Base-by-base conservation (phyloP, 768 basidiomycete genomes). In the Lactarius psammicola region DNA sequence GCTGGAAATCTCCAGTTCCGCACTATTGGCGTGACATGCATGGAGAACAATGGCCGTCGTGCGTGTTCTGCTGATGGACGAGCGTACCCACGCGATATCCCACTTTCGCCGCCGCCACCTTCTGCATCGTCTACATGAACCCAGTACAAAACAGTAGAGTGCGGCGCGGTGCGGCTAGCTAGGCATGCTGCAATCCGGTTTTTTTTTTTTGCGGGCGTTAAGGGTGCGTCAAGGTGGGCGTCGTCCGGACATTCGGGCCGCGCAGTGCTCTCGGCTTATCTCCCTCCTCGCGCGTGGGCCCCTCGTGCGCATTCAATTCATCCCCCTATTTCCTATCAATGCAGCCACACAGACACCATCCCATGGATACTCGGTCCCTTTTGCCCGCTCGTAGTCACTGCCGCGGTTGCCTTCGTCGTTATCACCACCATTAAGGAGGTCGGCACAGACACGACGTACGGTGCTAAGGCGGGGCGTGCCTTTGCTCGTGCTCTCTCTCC, bases 81-180 rank as follows among this genome's bases (percentile, higher is more conserved):
- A 17, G 72, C 79, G 10, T n/a, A 44, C 79, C 4, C 69, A 76
- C 38, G 75, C 78, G n/a, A 70, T 80, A 8, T 72, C 73, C 2
- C 77, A 76, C 66, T 80, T 26, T 77, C 60, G 75, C 75, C 1
- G 38, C 74, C 4, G 68, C 79, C 33, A 74, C 76, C 30, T 70
- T 80, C 18, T 72, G 80, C 28, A 80, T 81, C 59, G 80, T 79
- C 69, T 75, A 74, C 58, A 73, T 77, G n/a, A 79, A 2, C 73
- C 75, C 8, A 79, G 81, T 3, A 81, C 79, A 2, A 74, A 80
- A 5, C 75, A 76, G 8, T 69, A 77, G 36, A 68, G 74, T 1
- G 76, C 79, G 0, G 75, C 77, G 17, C 69, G 67, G 42, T 7
- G n/a, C n/a, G 44, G 44, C 20, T 44, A n/a, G 44, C 42, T 9